phyloP scores from a whole-genome alignment of 2,329 filamentous ascomycete species.

The Alternaria sp. region DNA sequence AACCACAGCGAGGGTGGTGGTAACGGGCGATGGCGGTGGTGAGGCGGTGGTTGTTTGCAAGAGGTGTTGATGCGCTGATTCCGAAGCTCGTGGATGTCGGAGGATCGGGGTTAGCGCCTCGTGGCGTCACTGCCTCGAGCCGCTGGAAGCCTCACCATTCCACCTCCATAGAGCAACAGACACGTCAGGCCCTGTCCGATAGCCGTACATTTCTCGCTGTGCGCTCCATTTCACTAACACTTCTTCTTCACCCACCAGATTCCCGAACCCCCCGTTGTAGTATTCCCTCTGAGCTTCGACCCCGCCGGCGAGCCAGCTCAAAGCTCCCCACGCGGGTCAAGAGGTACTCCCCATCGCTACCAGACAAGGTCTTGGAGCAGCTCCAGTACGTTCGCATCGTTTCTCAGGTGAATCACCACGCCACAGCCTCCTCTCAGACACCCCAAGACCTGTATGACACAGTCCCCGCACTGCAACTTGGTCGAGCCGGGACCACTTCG shows the following conservation, averaged over 20 bases:
- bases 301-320: slow-evolving; percentile 11
- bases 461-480: slow-evolving; percentile 2
- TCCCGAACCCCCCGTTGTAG: background rate
- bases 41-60: slow-evolving; percentile 39
- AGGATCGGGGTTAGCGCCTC: slow-evolving; percentile 16
- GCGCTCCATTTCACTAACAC: background rate
- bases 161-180: slow-evolving; percentile 37
- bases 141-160: slow-evolving; percentile 28
- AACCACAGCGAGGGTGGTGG: slow-evolving; percentile 10
- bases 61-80: slow-evolving; percentile 36
- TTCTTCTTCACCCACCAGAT: background rate
- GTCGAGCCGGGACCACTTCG: slow-evolving; percentile 1
- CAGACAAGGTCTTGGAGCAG: background rate
- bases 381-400: background rate
- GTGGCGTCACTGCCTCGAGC: slow-evolving; percentile 33
- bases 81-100: slow-evolving; percentile 25
- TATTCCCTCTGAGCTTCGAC: slow-evolving; percentile 1
- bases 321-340: slow-evolving; percentile 18
- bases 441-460: slow-evolving; percentile 20
- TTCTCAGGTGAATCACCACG: background rate
- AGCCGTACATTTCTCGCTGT: background rate
- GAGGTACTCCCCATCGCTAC: slow-evolving; percentile 10
- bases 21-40: slow-evolving; percentile 21
- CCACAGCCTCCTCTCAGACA: background rate
- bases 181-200: slow-evolving; percentile 37